Evolutionary conservation across 148 eudicot genomes (phyloP).

Genomic region (Salicornia ramosissima): DNA sequence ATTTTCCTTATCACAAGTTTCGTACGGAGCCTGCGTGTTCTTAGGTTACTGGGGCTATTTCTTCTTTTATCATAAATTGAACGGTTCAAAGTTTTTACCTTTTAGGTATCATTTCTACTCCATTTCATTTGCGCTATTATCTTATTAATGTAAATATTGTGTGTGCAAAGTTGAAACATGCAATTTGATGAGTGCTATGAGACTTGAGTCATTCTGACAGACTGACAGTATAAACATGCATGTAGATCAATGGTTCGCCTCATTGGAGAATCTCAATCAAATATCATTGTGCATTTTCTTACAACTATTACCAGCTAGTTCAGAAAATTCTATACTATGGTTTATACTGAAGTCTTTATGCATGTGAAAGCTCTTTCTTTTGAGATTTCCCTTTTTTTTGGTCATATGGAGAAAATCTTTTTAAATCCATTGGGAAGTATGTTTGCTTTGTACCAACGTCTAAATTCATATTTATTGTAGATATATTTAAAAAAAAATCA

Average conservation of each 20-base stretch:
- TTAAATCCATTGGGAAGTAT: no score
- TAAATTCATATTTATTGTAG: no score
- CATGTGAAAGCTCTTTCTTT: not conserved
- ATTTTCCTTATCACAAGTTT: slow-evolving; percentile 79
- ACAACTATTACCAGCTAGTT: not conserved
- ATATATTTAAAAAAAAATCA: no score
- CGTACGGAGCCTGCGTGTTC: slow-evolving; percentile 77
- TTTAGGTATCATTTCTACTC: slow-evolving; percentile 48
- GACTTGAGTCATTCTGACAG: not conserved
- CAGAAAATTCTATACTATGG: not conserved
- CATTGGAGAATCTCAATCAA: not conserved
- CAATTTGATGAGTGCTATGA: not conserved
- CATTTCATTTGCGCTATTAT: not conserved
- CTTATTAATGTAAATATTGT: not conserved
- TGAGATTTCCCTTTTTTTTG: no score
- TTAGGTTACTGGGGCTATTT: slow-evolving; percentile 95
- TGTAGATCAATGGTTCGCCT: not conserved
- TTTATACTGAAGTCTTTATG: not conserved
- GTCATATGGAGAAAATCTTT: no score
- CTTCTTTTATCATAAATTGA: slow-evolving; percentile 42
- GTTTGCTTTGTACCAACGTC: no score
- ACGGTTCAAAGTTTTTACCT: slow-evolving; percentile 55
- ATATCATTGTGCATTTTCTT: not conserved
- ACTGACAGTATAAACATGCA: not conserved
- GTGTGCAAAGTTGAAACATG: not conserved